A percentile compares a stretch with the other conserved stretches of the same genome.
phyloP scores from a whole-genome alignment of 176 grass and related monocot genomes.

The Oryza meyeriana region DNA sequence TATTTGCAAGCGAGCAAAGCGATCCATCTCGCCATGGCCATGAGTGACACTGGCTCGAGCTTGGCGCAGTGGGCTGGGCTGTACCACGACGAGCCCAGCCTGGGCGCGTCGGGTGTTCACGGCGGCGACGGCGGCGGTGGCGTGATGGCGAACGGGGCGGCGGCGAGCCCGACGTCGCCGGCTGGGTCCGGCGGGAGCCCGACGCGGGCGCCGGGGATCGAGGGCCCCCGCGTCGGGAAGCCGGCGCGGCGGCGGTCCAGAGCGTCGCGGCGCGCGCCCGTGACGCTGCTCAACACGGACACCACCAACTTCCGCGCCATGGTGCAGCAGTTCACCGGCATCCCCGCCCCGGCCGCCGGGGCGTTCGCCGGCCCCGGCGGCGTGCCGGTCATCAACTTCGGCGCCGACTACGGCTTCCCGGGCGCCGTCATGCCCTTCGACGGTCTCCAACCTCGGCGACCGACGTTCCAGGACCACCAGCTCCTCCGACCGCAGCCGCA shows the following conservation, averaged over 20 bases:
- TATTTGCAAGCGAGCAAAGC: neutral
- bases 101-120: neutral
- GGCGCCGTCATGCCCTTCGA: conserved; percentile 44
- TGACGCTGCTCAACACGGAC: conserved; percentile 94
- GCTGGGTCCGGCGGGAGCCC: conserved; percentile 25
- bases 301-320: conserved; percentile 80
- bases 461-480: conserved; percentile 39
- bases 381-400: conserved; percentile 45
- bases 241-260: conserved; percentile 49
- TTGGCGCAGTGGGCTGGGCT: conserved; percentile 42
- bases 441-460: conserved; percentile 16
- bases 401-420: conserved; percentile 27
- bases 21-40: conserved; percentile 39
- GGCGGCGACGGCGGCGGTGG: neutral
- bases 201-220: neutral
- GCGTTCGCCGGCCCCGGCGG: neutral
- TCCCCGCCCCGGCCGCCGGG: conserved; percentile 40
- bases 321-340: conserved; percentile 93
- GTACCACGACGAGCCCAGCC: conserved; percentile 25
- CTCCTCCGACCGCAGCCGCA: conserved; percentile 22
- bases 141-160: neutral
- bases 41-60: conserved; percentile 53
- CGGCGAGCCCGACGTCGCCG: conserved; percentile 24
- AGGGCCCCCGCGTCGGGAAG: conserved; percentile 52
- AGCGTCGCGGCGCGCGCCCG: conserved; percentile 72